Percentiles rank a stretch among this genome's conserved stretches.
Evolutionary conservation across 169 alveolate genomes (phyloP).

Genomic region (Eimeria mitis): DNA sequence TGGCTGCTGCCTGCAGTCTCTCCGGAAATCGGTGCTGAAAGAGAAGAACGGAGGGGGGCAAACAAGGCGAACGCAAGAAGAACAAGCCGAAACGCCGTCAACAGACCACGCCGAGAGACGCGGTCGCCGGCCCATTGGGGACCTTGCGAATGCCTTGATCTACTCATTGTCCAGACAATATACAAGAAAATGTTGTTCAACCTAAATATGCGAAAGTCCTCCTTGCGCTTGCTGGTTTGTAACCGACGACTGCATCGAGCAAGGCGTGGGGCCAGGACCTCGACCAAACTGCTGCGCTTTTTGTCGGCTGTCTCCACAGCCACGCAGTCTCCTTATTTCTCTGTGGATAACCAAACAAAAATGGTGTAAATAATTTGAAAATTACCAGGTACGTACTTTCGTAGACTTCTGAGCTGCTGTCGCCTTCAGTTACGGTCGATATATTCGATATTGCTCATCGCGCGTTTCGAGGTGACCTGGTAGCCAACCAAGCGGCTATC

Average conservation of each 20-base stretch:
- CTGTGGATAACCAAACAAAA: background rate
- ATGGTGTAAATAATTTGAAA: background rate
- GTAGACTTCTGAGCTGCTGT: background rate
- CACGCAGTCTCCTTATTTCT: background rate
- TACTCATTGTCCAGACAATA: background rate
- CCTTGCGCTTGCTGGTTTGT: background rate
- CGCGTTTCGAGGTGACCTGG: constrained; percentile 38
- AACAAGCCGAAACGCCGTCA: constrained; percentile 6
- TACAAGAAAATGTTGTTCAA: background rate
- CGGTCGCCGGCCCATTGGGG: background rate
- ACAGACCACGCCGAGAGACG: constrained; percentile 8
- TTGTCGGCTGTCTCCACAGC: constrained; percentile 40
- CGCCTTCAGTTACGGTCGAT: background rate
- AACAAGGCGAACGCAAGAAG: background rate
- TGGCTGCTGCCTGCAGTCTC: background rate
- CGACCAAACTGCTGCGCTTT: constrained; percentile 27
- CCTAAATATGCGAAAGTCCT: background rate
- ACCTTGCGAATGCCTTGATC: background rate
- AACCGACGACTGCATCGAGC: constrained; percentile 21
- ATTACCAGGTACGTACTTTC: background rate
- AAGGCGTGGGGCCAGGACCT: constrained; percentile 45
- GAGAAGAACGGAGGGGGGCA: background rate
- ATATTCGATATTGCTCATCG: background rate
- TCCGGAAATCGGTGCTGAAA: background rate
- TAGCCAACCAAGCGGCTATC: constrained; percentile 41